phyloP scores from a whole-genome alignment of 139 green algal species.

The Chlamydomonas schloesseri region DNA sequence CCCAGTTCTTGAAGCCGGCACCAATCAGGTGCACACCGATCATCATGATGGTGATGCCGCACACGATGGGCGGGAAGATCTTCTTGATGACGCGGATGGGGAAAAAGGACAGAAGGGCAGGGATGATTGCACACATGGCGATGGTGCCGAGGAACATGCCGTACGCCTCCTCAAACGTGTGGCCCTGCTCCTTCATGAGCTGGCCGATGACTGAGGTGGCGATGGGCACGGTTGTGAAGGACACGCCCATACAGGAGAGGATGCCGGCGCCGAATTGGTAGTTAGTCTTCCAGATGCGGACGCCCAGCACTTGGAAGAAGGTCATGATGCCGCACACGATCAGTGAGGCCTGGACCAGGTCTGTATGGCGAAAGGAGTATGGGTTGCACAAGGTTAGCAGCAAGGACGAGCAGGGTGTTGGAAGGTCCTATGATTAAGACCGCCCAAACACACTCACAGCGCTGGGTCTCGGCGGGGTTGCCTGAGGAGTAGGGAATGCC shows the following conservation, averaged over 20 bases:
- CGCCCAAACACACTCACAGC: conserved; percentile 45
- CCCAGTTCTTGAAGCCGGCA: no score
- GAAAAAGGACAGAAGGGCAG: conserved; percentile 77
- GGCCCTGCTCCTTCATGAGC: conserved; percentile 38
- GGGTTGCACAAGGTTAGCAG: no score
- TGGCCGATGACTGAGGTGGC: conserved; percentile 34
- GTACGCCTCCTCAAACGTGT: conserved; percentile 56
- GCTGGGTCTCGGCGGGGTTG: conserved; percentile 2
- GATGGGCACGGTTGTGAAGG: conserved; percentile 74
- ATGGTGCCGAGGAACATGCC: conserved; percentile 83
- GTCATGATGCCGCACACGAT: no score
- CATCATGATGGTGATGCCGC: conserved; percentile 74
- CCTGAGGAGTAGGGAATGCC: no score
- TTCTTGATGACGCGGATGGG: conserved; percentile 64
- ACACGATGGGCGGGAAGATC: conserved; percentile 77
- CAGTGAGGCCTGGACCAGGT: conserved; percentile 65
- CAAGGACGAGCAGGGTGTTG: no score
- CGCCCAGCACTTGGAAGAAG: no score
- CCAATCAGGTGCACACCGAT: no score
- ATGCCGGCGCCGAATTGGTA: no score
- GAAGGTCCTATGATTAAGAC: no score
- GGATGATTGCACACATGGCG: conserved; percentile 65
- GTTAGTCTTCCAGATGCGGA: no score
- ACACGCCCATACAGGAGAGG: no score
- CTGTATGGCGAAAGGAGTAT: conserved; percentile 9